Percentiles rank a stretch among this genome's conserved stretches.
phyloP scores from a whole-genome alignment of 2,329 filamentous ascomycete genomes.

The Fusarium verticillioides region DNA sequence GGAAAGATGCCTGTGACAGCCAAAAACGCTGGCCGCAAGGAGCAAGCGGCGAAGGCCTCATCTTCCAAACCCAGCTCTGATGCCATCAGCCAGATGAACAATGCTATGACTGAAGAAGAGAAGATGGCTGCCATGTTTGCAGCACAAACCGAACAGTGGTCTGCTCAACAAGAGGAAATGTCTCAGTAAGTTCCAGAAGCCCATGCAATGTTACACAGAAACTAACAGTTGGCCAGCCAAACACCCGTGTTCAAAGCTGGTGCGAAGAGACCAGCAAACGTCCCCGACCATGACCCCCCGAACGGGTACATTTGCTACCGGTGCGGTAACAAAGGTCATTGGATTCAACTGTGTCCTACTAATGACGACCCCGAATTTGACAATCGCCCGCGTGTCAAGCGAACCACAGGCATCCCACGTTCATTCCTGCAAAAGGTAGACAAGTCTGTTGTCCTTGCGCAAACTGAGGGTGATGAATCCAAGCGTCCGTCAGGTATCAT shows the following conservation, averaged over 20 bases:
- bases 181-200: conserved; percentile 69
- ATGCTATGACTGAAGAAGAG: conserved; percentile 90
- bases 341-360: conserved; percentile 98
- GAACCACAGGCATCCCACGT: conserved; percentile 94
- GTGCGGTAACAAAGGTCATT: conserved; percentile 97
- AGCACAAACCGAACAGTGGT: conserved; percentile 91
- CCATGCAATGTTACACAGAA: conserved; percentile 7
- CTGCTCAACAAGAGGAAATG: conserved; percentile 92
- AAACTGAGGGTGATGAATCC: conserved; percentile 82
- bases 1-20: conserved; percentile 94
- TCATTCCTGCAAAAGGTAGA: conserved; percentile 97
- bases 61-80: conserved; percentile 66
- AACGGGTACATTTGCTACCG: conserved; percentile 96
- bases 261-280: conserved; percentile 75
- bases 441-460: conserved; percentile 80
- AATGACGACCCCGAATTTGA: conserved; percentile 98
- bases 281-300: conserved; percentile 92
- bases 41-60: conserved; percentile 68
- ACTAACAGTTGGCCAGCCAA: conserved; percentile 62
- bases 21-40: conserved; percentile 79
- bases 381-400: conserved; percentile 90
- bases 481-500: conserved; percentile 91
- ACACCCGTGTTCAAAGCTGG: conserved; percentile 70
- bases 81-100: conserved; percentile 74
- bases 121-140: conserved; percentile 93